Base-by-base conservation (phyloP, 164 flowering plant species). In the Litsea cubeba region DNA sequence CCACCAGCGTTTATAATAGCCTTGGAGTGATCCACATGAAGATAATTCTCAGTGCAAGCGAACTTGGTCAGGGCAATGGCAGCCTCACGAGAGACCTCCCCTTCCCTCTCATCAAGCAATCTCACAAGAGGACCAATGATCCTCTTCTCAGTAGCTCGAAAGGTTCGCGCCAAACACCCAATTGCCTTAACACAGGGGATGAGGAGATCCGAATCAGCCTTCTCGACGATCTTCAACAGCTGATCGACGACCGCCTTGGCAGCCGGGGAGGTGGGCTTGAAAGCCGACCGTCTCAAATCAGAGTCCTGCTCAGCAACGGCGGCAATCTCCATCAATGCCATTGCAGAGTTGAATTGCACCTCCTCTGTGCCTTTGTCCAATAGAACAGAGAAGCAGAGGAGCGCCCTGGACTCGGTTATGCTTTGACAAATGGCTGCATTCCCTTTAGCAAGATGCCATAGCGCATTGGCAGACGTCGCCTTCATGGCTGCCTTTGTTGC, bases 241-340 rank as follows among this genome's bases (percentile, higher is more conserved):
- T 93, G 96, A 14, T 93, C 98, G 0, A 91, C 84, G 0, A 93
- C 93, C 1, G 98, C 96, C 82, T 82, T 90, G 64, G 92, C 90
- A 7, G 96, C 88, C 0, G 94, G 95, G 22, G 98, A 86, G 17
- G 86, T 93, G 28, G 98, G 96, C 82, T 93, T 93, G 83, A 93
- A 93, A 0, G 96, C 91, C 0, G 90, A 82, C 12, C 89, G 86
- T 30, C 98, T 78, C 40, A 93, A 69, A 0, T 90, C 90, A 1
- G 91, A 3, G 51, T 88, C 79, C n/a, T 86, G 72, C 76, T 90
- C 93, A 0, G 93, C 96, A 20, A 91, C 95, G 0, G 85, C 86
- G 0, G 92, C 75, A 71, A 91, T 91, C 73, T 91, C 98, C 91
- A 85, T 84, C 80, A 93, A 50, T 6, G 98, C 96, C 92, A 89